Conservation (phyloP, 2,329 filamentous ascomycete species). For the Colletotrichum australisinense region DNA sequence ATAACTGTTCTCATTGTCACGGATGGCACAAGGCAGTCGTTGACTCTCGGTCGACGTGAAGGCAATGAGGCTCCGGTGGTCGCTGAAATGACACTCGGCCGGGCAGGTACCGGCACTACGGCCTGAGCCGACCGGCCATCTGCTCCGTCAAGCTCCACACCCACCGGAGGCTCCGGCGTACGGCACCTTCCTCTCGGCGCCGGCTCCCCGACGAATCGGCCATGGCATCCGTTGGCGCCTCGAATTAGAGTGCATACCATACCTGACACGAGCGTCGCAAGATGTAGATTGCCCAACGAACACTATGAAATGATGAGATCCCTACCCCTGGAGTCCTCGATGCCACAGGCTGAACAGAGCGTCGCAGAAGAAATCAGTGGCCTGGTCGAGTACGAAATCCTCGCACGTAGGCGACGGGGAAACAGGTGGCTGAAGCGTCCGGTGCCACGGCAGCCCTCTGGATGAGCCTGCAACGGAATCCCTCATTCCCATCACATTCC, state of each 20-base stretch:
- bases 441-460: background rate
- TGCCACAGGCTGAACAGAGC: background rate
- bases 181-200: background rate
- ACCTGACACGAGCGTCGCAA: background rate
- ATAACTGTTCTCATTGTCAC: background rate
- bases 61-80: background rate
- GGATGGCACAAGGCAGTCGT: background rate
- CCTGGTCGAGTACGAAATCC: background rate
- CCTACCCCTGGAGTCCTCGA: background rate
- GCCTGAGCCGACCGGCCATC: background rate
- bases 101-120: background rate
- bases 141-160: background rate
- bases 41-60: background rate
- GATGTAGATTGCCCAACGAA: background rate
- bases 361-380: background rate
- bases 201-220: background rate
- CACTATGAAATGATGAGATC: no score
- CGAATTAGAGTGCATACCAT: background rate
- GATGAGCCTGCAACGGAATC: background rate
- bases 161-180: background rate
- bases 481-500: conserved; percentile 13
- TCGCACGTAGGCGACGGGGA: background rate
- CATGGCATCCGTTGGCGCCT: background rate
- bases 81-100: background rate
- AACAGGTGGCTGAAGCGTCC: background rate